Evolutionary conservation across 2,329 filamentous ascomycete species (phyloP).

Genomic region (Fusarium denticulatum): DNA sequence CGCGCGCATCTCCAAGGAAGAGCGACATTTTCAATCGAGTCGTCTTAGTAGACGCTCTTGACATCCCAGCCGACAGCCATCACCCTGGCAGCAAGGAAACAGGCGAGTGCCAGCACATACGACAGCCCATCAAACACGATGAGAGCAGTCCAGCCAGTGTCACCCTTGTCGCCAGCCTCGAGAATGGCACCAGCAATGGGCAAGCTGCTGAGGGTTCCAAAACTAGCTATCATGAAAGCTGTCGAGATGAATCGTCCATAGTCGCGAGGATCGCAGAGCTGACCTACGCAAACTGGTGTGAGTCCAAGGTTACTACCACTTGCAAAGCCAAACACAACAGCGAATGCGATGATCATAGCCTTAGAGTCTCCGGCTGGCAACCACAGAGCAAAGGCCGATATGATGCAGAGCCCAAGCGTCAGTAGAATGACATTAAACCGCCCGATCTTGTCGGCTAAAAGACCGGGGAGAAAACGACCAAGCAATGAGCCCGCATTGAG

Average conservation of each 20-base stretch:
- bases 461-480: conserved; percentile 79
- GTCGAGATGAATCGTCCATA: conserved; percentile 83
- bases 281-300: conserved; percentile 82
- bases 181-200: conserved; percentile 55
- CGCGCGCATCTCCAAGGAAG: background rate
- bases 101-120: conserved; percentile 31
- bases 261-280: conserved; percentile 78
- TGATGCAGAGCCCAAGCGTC: conserved; percentile 67
- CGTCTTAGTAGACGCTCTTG: conserved; percentile 26
- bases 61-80: conserved; percentile 33
- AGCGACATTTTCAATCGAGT: background rate
- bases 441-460: conserved; percentile 78
- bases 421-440: conserved; percentile 83
- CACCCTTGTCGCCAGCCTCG: conserved; percentile 40
- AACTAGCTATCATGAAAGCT: conserved; percentile 79
- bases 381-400: conserved; percentile 73
- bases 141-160: conserved; percentile 50
- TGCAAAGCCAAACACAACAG: conserved; percentile 79
- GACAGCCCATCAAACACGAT: conserved; percentile 52
- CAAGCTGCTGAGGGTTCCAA: conserved; percentile 67
- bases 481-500: conserved; percentile 82
- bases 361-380: conserved; percentile 66
- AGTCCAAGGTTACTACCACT: conserved; percentile 82
- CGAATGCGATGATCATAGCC: conserved; percentile 73
- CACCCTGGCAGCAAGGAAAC: conserved; percentile 30